Evolutionary conservation across 768 basidiomycete species (phyloP).

Genomic region (Mycena leptocephala): DNA sequence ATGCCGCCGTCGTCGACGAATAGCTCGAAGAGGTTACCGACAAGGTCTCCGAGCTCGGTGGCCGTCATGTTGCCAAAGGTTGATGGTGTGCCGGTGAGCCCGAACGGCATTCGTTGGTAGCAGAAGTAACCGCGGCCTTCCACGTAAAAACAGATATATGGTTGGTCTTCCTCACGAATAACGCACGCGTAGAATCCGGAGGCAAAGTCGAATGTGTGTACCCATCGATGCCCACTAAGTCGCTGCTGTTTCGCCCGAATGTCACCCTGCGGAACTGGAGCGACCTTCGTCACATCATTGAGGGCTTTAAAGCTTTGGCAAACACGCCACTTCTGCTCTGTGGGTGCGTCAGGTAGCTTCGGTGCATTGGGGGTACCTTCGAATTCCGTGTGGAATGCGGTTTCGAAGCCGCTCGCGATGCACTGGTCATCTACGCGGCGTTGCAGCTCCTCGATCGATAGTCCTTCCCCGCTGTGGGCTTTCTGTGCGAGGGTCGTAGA

Average conservation of each 20-base stretch:
- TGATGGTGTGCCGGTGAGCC: conserved; percentile 56
- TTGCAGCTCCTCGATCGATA: conserved; percentile 25
- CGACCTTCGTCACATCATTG: conserved; percentile 49
- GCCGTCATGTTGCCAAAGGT: conserved; percentile 52
- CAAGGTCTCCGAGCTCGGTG: conserved; percentile 40
- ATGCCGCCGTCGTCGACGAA: conserved; percentile 34
- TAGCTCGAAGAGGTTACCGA: conserved; percentile 27
- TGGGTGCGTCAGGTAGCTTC: background rate
- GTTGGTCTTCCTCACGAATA: conserved; percentile 39
- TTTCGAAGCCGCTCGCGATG: background rate
- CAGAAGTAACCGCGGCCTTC: conserved; percentile 54
- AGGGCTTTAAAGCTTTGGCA: conserved; percentile 58
- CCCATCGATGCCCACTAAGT: conserved; percentile 53
- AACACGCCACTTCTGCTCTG: conserved; percentile 53
- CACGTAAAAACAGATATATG: conserved; percentile 55
- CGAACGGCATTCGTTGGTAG: conserved; percentile 57
- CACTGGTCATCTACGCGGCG: conserved; percentile 33
- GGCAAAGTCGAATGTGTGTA: conserved; percentile 55
- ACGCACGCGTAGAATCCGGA: conserved; percentile 52
- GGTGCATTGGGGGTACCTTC: conserved; percentile 36
- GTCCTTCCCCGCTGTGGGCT: conserved; percentile 15
- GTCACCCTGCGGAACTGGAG: conserved; percentile 54
- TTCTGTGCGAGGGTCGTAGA: conserved; percentile 36
- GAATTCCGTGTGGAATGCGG: background rate
- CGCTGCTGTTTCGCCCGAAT: conserved; percentile 55